These are phyloP conservation scores for Fistulinella prunicolor DNA, from an alignment of 768 basidiomycete genomes.

Conservation along the genomic window DNA sequence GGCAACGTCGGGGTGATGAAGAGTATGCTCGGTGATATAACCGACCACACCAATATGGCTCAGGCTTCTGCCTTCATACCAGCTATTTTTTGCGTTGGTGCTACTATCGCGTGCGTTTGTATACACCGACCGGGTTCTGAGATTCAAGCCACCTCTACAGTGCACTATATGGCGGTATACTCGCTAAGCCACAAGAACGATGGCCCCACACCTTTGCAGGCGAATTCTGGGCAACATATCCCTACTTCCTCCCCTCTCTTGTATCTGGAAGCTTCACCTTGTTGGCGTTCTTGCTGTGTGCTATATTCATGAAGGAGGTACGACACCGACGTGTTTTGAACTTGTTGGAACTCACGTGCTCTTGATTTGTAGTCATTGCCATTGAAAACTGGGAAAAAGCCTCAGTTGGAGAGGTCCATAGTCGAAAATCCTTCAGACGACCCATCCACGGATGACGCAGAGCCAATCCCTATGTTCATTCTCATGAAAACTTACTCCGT, in stretches of 20 bases:
- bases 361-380: conserved; percentile 24
- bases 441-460: not conserved
- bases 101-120: conserved; percentile 30
- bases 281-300: conserved; percentile 16
- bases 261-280: conserved; percentile 17
- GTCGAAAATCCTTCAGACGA: not conserved
- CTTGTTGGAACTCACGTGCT: not conserved
- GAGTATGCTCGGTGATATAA: conserved; percentile 64
- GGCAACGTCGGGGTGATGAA: conserved; percentile 60
- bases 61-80: conserved; percentile 34
- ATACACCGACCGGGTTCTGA: too few relatives aligned
- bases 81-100: conserved; percentile 27
- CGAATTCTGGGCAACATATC: conserved; percentile 35
- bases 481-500: conserved; percentile 32
- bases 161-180: conserved; percentile 56
- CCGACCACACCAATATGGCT: conserved; percentile 37
- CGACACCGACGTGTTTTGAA: not conserved
- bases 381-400: conserved; percentile 7
- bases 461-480: conserved; percentile 29
- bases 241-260: conserved; percentile 39
- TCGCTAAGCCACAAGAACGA: conserved; percentile 53
- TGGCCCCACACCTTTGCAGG: conserved; percentile 49
- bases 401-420: not conserved
- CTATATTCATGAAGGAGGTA: conserved; percentile 32
- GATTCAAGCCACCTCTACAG: conserved; percentile 26